Evolutionary conservation across 257 asterid species (phyloP), one percentile per base, ranked within the genome.

Genomic region (Fraxinus pennsylvanica): DNA sequence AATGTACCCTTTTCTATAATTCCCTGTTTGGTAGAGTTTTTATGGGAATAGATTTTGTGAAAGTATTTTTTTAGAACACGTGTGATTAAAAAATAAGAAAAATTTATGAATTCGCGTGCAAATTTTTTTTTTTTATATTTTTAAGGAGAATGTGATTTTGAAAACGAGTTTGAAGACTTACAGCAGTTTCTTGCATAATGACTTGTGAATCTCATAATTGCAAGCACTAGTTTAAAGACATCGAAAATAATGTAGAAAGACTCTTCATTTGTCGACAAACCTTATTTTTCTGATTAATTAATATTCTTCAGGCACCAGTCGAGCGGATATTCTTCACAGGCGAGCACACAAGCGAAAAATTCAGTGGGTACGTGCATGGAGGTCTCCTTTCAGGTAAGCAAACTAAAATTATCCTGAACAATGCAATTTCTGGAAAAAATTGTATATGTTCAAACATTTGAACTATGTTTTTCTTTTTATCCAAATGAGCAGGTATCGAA

Each of bases 301-400:
- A 38, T 38, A 6, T 39, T 59, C 52, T 65, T n/a, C 94, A 94
- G 99, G 96, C 96, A 71, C 97, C 97, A 0, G 96, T 92, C 1
- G 99, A 97, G 45, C 87, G 95, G 27, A 82, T 94, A 74, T 91
- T 88, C 78, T 94, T 92, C 92, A 91, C 97, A 0, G 98, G 98
- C 19, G 98, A 94, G 70, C 97, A 94, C 76, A 94, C 98, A 4
- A 94, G 97, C 41, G 96, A 91, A 67, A 91, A 92, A 35, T 94
- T 92, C 66, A 92, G 82, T 45, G 98, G 97, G 79, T 94, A 89
- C 22, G 98, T 94, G 74, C 98, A 94, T 33, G 98, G 97, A 80
- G 97, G 94, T 38, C 91, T 92, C 85, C 92, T 94, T 75, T 90
- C 98, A 82, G 98, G 98, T 92, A 30, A 30, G 33, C 33, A 57